Conservation (phyloP, 208 protist species). For the Trypanosoma congolense region DNA sequence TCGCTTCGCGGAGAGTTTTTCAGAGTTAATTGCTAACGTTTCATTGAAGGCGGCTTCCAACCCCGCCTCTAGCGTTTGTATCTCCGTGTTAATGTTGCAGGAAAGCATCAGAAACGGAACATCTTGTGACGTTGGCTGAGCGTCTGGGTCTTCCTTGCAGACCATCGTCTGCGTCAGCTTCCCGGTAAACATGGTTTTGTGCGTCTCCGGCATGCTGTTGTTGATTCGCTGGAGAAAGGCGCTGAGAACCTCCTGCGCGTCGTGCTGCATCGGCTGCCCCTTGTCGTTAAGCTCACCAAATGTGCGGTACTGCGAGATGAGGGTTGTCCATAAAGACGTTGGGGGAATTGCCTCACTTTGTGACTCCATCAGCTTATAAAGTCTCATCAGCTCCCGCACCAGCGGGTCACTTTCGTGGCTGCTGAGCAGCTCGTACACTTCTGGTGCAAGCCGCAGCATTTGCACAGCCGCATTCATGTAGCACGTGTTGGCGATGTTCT, state of each 20-base stretch:
- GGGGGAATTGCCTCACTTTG: conserved; percentile 33
- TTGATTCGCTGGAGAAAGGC: conserved; percentile 41
- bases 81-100: conserved; percentile 79
- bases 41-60: conserved; percentile 67
- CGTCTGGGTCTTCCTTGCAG: conserved; percentile 47
- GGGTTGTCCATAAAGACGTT: conserved; percentile 41
- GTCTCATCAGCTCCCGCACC: conserved; percentile 24
- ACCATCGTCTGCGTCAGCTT: conserved; percentile 38
- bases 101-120: conserved; percentile 69
- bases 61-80: conserved; percentile 73
- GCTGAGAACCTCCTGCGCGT: conserved; percentile 75
- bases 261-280: conserved; percentile 78
- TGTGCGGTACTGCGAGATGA: conserved; percentile 39
- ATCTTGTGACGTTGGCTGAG: conserved; percentile 11
- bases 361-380: conserved; percentile 44
- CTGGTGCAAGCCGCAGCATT: conserved; percentile 74
- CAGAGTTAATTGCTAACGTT: conserved; percentile 42
- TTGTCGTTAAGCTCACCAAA: conserved; percentile 66
- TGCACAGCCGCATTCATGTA: conserved; percentile 87
- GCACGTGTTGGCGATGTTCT: conserved; percentile 86
- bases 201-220: conserved; percentile 27
- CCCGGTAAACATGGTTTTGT: conserved; percentile 46
- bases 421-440: conserved; percentile 40
- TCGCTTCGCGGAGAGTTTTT: conserved; percentile 40
- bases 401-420: conserved; percentile 35